phyloP scores from a whole-genome alignment of 2,329 filamentous ascomycete genomes.

The Monilinia laxa region DNA sequence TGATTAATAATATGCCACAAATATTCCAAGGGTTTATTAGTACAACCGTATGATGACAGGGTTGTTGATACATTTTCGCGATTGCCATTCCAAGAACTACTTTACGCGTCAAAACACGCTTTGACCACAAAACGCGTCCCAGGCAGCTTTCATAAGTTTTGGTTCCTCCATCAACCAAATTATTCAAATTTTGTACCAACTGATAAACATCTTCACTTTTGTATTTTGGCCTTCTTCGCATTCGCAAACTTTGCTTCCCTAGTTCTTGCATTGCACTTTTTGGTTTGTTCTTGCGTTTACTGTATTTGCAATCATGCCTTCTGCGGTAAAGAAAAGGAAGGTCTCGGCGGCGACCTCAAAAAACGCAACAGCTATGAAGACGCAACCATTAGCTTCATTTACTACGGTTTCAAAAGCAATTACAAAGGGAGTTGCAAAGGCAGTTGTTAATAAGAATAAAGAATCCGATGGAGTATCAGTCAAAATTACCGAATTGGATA shows the following conservation, averaged over 20 bases:
- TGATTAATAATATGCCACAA: neutral
- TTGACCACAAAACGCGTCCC: constrained; percentile 23
- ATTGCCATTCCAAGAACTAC: constrained; percentile 28
- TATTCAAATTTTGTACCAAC: constrained; percentile 7
- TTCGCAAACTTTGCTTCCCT: neutral
- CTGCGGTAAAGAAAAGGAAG: constrained; percentile 38
- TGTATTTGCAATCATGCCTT: constrained; percentile 37
- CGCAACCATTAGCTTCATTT: constrained; percentile 45
- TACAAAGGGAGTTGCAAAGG: constrained; percentile 38
- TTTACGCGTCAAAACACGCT: constrained; percentile 36
- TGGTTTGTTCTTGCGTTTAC: constrained; percentile 21
- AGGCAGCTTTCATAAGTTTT: constrained; percentile 23
- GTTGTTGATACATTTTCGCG: constrained; percentile 3
- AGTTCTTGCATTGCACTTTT: constrained; percentile 18
- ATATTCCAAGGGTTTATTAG: neutral
- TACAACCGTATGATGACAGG: neutral
- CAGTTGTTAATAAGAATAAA: constrained; percentile 40
- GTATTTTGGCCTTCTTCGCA: constrained; percentile 10
- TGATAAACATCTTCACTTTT: constrained; percentile 29
- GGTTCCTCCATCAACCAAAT: constrained; percentile 19
- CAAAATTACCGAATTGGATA: constrained; percentile 41
- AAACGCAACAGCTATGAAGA: constrained; percentile 25
- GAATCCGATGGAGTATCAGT: constrained; percentile 38
- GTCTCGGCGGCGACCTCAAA: constrained; percentile 28
- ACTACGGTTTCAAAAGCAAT: constrained; percentile 46